phyloP scores from a whole-genome alignment of 768 basidiomycete genomes.

The Holtermannia corniformis region DNA sequence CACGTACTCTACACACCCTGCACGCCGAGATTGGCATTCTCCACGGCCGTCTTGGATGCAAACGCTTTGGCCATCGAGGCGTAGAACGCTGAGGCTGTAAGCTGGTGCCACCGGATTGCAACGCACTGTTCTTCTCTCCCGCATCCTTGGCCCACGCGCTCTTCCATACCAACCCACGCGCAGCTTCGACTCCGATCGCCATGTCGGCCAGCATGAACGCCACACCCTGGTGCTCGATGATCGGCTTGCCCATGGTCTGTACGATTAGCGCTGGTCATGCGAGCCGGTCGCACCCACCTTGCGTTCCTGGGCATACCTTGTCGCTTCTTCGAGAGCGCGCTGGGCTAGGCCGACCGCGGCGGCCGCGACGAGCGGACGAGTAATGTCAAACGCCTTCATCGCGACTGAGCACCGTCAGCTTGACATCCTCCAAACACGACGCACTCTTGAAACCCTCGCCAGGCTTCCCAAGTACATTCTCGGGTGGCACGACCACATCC shows the following conservation, averaged over 20 bases:
- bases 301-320: conserved; percentile 42
- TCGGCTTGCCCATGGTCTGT: conserved; percentile 43
- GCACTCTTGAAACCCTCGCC: conserved; percentile 43
- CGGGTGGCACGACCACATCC: conserved; percentile 32
- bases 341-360: conserved; percentile 43
- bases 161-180: conserved; percentile 39
- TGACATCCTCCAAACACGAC: not conserved
- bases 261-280: not conserved
- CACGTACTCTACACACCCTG: conserved; percentile 28
- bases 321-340: conserved; percentile 42
- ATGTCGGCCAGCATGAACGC: conserved; percentile 44
- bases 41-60: conserved; percentile 39
- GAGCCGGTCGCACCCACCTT: conserved; percentile 21
- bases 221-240: conserved; percentile 44
- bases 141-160: conserved; percentile 41
- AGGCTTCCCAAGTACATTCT: conserved; percentile 41
- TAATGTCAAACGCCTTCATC: conserved; percentile 44
- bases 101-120: too few relatives aligned
- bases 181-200: conserved; percentile 41
- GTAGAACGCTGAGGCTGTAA: conserved; percentile 36
- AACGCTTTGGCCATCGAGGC: conserved; percentile 44
- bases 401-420: conserved; percentile 15
- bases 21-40: conserved; percentile 43
- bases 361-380: conserved; percentile 42
- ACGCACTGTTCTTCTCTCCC: conserved; percentile 39